Base-by-base conservation (phyloP, 2,329 filamentous ascomycete species). In the Xylaria sp. region DNA sequence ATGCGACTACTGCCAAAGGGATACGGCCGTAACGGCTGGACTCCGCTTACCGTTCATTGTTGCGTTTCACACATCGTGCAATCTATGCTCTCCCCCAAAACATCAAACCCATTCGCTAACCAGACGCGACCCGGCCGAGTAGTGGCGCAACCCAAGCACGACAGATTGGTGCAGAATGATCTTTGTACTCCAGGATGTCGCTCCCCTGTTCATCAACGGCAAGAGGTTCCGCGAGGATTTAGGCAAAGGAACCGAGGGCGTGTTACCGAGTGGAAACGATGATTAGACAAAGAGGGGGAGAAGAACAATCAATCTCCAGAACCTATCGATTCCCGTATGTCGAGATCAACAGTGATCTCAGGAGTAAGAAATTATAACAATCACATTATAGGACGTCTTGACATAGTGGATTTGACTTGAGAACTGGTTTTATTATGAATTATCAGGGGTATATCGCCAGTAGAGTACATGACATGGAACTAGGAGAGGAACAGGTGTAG, bases 151-250 rank as follows among this genome's bases (percentile, higher is more conserved):
- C 48, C 54, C 63, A 6, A 65, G 63, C 53, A 59, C 53, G 50
- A 61, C 56, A 6, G 18, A 13, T 7, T 66, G 65, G 65, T 49
- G 63, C 11, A 55, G 65, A 16, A 64, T 66, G 61, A 37, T 71
- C 2, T 71, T 70, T 47, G 74, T 77, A 9, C 66, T 79, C 51
- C 75, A 78, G 66, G 76, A 76, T 53, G 64, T 58, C 11, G 64
- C 68, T 55, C 66, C 70, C 0, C 57, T 72, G 4, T 50, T 69
- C 46, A 52, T 72, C 39, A 65, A 62, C 13, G 70, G 70, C 1
- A 59, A 69, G 61, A 63, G 67, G 52, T 58, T 68, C 34, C 68
- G 67, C 9, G 71, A 71, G 54, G 69, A 72, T 39, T 63, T 66
- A 5, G 70, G 70, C 13, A 56, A 53, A 10, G 66, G 67, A 1